phyloP scores from a whole-genome alignment of 768 basidiomycete species.

The Lactifluus subvellereus region DNA sequence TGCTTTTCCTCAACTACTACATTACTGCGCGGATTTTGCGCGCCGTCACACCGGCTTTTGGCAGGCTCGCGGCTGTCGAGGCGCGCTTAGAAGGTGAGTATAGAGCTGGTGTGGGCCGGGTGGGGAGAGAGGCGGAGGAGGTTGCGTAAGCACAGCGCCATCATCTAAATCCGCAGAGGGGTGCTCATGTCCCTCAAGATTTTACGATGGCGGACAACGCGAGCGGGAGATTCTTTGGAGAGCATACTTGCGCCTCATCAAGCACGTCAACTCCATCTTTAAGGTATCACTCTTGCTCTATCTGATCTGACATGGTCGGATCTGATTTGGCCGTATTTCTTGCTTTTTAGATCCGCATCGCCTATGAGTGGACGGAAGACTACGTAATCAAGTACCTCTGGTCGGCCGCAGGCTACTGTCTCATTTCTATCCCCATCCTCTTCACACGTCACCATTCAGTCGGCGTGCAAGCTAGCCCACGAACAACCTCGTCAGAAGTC shows the following conservation, averaged over 20 bases:
- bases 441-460: conserved; percentile 48
- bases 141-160: conserved; percentile 57
- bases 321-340: neutral
- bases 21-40: conserved; percentile 77
- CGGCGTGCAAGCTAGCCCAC: conserved; percentile 25
- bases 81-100: conserved; percentile 90
- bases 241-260: conserved; percentile 75
- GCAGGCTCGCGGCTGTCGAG: conserved; percentile 80
- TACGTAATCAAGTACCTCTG: conserved; percentile 95
- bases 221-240: conserved; percentile 77
- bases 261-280: conserved; percentile 88
- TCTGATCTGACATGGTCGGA: neutral
- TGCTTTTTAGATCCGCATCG: conserved; percentile 65
- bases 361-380: conserved; percentile 94
- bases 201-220: conserved; percentile 83
- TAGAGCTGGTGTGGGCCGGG: conserved; percentile 74
- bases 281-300: conserved; percentile 44
- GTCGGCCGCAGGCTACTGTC: conserved; percentile 86
- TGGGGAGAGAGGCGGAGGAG: conserved; percentile 88
- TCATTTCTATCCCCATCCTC: conserved; percentile 88
- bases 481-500: neutral
- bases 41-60: conserved; percentile 89
- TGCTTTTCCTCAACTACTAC: conserved; percentile 81
- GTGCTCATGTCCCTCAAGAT: conserved; percentile 42
- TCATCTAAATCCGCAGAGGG: neutral